phyloP scores from a whole-genome alignment of 2,329 filamentous ascomycete genomes.

The Pestalotiopsis sp. region DNA sequence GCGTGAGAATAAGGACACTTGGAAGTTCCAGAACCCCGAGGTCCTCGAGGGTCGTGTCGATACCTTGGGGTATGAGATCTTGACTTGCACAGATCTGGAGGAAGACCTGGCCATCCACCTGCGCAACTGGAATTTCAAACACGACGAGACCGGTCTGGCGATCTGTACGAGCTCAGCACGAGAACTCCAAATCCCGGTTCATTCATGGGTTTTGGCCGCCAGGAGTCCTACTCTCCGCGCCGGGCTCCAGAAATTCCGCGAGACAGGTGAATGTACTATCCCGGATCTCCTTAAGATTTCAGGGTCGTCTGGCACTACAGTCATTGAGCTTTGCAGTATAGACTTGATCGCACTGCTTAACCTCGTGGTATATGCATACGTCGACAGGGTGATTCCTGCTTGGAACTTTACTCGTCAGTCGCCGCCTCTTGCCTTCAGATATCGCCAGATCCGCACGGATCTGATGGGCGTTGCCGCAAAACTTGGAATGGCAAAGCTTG shows the following conservation, averaged over 20 bases:
- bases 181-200: constrained; percentile 73
- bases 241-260: constrained; percentile 58
- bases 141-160: constrained; percentile 42
- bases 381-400: constrained; percentile 76
- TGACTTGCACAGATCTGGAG: constrained; percentile 67
- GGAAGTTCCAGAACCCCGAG: constrained; percentile 40
- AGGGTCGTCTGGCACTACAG: constrained; percentile 46
- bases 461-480: constrained; percentile 81
- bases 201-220: constrained; percentile 76
- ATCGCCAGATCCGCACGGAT: constrained; percentile 78
- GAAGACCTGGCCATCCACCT: constrained; percentile 57
- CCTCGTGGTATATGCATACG: constrained; percentile 77
- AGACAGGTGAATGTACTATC: constrained; percentile 53
- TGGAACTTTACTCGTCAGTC: constrained; percentile 78
- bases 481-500: constrained; percentile 70
- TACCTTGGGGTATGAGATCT: constrained; percentile 49
- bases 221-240: constrained; percentile 70
- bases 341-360: constrained; percentile 82
- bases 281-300: constrained; percentile 62
- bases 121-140: constrained; percentile 35
- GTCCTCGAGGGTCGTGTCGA: constrained; percentile 54
- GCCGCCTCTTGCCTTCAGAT: constrained; percentile 66
- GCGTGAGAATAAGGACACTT: constrained; percentile 38
- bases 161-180: constrained; percentile 62
- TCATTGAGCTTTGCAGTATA: constrained; percentile 67